Base-by-base conservation (phyloP, 331 rosid species). In the Malus hybrid region DNA sequence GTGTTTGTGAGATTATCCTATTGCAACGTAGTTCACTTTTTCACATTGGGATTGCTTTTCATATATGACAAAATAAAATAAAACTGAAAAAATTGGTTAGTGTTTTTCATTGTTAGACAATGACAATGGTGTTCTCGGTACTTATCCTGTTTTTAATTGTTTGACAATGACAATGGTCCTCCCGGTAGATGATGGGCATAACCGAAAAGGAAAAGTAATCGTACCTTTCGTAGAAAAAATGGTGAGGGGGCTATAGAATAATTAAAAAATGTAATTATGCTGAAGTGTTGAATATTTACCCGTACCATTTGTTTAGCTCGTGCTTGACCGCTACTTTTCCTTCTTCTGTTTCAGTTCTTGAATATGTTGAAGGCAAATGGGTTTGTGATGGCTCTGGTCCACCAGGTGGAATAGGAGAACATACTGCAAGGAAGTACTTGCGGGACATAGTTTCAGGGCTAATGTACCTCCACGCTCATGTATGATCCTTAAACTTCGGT, bases 301-400 rank as follows among this genome's bases (percentile, higher is more conserved):
- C 29, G 19, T 68, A 11, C 29, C 54, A 61, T 73, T 71, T 50
- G 46, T 46, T 16, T 67, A 67, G 32, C 34, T 32, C 65, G 11
- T 78, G 64, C 64, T 70, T 81, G 82, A 79, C 72, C 68, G 72
- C 48, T 31, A 74, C 48, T 60, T 34, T 62, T 5, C 29, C 46
- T 0, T 61, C 71, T 75, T 63, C 65, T 77, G 74, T 75, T 36
- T 68, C 91, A 93, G 98, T 93, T 79, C 97, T 93, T 64, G 98
- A 93, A 84, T 93, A 88, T 80, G 97, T 91, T 83, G 97, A 93
- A 81, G 93, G 91, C 80, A 93, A 93, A 86, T 93, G 98, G 98
- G 90, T 87, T 20, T 91, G 93, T 77, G 97, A 91, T 88, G 96
- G 96, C 67, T 80, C 91, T 18, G 98, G 89, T 82, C 92, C 90